phyloP scores from a whole-genome alignment of 768 basidiomycete species.

The Termitomyces sp. region DNA sequence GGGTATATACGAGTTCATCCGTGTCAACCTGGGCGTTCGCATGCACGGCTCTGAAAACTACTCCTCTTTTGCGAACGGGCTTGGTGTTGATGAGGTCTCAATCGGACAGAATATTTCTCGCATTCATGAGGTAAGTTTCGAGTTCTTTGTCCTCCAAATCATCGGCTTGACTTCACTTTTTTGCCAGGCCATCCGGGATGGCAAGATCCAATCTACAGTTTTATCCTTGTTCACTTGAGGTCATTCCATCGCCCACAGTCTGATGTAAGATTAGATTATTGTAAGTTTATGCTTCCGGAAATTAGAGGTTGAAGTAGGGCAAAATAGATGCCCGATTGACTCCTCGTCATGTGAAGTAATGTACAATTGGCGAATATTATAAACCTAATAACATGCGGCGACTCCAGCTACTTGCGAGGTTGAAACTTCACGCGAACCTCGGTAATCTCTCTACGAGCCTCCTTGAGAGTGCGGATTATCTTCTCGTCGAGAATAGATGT shows the following conservation, averaged over 20 bases:
- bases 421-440: conserved; percentile 68
- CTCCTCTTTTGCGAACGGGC: conserved; percentile 32
- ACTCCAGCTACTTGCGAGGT: conserved; percentile 18
- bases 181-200: conserved; percentile 36
- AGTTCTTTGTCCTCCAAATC: not conserved
- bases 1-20: conserved; percentile 63
- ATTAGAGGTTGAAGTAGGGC: not conserved
- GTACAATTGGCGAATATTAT: conserved; percentile 4
- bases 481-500: conserved; percentile 54
- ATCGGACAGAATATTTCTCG: conserved; percentile 68
- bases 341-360: not conserved
- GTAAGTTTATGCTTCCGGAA: not conserved
- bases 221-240: conserved; percentile 39
- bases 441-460: conserved; percentile 55
- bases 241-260: too few species aligned
- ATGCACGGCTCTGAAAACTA: conserved; percentile 80
- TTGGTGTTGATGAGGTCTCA: conserved; percentile 47
- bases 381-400: not conserved
- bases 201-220: conserved; percentile 56
- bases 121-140: conserved; percentile 57
- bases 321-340: not conserved
- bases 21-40: conserved; percentile 53
- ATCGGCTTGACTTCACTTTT: not conserved
- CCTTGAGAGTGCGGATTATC: conserved; percentile 51
- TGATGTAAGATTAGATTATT: not conserved